Evolutionary conservation across 768 basidiomycete genomes (phyloP).

Genomic region (Pseudohyphozyma bogoriensis): DNA sequence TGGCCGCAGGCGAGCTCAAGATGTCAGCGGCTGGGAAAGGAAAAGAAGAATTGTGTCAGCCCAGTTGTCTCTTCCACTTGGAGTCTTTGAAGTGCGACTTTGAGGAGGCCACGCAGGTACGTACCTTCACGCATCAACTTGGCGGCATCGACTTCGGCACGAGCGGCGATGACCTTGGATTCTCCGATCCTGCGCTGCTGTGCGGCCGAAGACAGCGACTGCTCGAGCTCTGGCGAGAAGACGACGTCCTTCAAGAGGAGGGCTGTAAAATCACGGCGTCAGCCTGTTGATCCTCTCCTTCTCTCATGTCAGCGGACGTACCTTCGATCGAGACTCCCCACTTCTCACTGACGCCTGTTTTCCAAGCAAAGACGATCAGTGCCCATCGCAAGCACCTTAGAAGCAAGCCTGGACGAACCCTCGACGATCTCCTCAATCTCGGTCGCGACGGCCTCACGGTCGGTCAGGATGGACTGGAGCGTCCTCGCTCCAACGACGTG

Average conservation of each 20-base stretch:
- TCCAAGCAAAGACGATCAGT: constrained; percentile 29
- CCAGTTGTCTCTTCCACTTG: no score
- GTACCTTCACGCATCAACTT: constrained; percentile 92
- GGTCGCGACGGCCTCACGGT: constrained; percentile 89
- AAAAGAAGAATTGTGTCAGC: no score
- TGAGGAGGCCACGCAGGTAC: no score
- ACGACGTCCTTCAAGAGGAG: constrained; percentile 55
- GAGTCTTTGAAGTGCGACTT: no score
- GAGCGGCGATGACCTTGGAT: constrained; percentile 87
- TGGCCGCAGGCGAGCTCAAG: constrained; percentile 57
- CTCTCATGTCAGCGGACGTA: no score
- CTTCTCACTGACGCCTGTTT: constrained; percentile 47
- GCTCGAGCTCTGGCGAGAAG: constrained; percentile 80
- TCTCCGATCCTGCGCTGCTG: constrained; percentile 97
- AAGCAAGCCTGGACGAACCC: no score
- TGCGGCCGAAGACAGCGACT: constrained; percentile 84
- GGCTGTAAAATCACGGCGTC: constrained; percentile 1
- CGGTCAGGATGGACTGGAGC: constrained; percentile 91
- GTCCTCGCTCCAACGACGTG: constrained; percentile 91
- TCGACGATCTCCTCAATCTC: constrained; percentile 95
- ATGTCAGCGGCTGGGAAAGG: constrained; percentile 98
- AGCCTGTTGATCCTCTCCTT: no score
- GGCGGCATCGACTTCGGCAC: constrained; percentile 56
- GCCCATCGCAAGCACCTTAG: constrained; percentile 58
- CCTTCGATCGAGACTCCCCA: constrained; percentile 67